Conservation (phyloP, 129 eudicot species). For the Flaveria trinervia region DNA sequence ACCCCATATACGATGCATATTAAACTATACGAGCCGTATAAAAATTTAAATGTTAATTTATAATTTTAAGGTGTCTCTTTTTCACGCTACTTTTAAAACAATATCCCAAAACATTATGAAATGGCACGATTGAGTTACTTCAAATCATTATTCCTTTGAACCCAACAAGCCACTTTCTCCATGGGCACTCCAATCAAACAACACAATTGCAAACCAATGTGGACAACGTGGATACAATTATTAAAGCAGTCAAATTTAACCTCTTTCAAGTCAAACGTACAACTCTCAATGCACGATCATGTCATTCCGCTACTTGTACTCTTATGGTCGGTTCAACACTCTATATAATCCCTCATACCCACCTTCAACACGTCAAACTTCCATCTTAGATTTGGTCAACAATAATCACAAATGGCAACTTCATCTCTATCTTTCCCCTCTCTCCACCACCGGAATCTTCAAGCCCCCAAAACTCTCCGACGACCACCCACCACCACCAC, state of each 20-base stretch:
- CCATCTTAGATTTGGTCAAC: conserved; percentile 25
- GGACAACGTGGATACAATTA: conserved; percentile 30
- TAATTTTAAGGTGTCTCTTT: too few relatives aligned
- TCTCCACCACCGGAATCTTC: conserved; percentile 16
- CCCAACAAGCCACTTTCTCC: conserved; percentile 24
- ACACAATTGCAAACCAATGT: conserved; percentile 10
- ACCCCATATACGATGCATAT: too few relatives aligned
- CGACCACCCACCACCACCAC: conserved; percentile 7
- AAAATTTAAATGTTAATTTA: too few relatives aligned
- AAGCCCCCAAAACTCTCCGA: neutral
- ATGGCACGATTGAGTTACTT: neutral
- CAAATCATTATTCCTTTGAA: conserved; percentile 12
- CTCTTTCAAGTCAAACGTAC: conserved; percentile 30
- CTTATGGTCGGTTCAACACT: conserved; percentile 26
- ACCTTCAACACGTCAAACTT: conserved; percentile 1
- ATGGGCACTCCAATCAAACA: neutral
- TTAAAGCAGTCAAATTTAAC: conserved; percentile 34
- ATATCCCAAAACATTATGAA: neutral
- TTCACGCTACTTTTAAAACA: too few relatives aligned
- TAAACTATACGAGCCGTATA: too few relatives aligned
- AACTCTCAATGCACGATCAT: conserved; percentile 3
- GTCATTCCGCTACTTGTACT: neutral
- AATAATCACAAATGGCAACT: conserved; percentile 28
- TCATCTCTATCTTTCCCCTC: conserved; percentile 35
- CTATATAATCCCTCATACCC: conserved; percentile 25